These are phyloP conservation scores for Colletotrichum lini DNA, from an alignment of 2,329 filamentous ascomycete species.

Conservation along the genomic window DNA sequence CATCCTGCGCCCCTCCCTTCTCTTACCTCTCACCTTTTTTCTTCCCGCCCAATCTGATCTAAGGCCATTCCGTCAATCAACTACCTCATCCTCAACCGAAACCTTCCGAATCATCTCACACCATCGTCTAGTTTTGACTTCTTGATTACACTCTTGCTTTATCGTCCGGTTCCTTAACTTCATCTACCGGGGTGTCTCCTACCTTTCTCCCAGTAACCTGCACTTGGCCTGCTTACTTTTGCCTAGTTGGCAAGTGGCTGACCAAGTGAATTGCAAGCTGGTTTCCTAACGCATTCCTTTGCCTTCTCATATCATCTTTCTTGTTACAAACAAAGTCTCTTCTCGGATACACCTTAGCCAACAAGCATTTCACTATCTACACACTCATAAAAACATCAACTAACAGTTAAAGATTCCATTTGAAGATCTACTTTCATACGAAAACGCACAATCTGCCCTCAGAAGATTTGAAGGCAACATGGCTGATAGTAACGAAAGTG, in stretches of 20 bases:
- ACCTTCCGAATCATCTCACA: background rate
- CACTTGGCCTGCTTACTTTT: background rate
- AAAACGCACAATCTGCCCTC: constrained; percentile 30
- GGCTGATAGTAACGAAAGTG: background rate
- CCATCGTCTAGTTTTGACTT: too few relatives aligned
- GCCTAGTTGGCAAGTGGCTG: too few relatives aligned
- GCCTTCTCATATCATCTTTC: background rate
- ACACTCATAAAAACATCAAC: background rate
- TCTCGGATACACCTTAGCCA: background rate
- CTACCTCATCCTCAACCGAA: background rate
- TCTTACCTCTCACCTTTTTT: background rate
- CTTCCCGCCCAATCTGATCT: background rate
- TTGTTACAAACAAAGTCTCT: background rate
- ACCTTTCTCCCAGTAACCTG: background rate
- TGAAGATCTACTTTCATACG: constrained; percentile 26
- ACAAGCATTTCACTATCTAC: background rate
- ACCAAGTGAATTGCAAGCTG: background rate
- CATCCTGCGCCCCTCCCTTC: too few relatives aligned
- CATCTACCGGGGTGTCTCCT: background rate
- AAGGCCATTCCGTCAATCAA: background rate
- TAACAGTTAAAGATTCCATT: constrained; percentile 29
- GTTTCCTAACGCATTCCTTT: background rate
- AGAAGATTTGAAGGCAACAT: constrained; percentile 13
- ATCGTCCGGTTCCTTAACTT: too few relatives aligned
- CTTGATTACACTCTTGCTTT: too few relatives aligned